These are phyloP conservation scores for Rhynchospora tenuis DNA, from an alignment of 176 grass and related monocot species.

Conservation along the genomic window DNA sequence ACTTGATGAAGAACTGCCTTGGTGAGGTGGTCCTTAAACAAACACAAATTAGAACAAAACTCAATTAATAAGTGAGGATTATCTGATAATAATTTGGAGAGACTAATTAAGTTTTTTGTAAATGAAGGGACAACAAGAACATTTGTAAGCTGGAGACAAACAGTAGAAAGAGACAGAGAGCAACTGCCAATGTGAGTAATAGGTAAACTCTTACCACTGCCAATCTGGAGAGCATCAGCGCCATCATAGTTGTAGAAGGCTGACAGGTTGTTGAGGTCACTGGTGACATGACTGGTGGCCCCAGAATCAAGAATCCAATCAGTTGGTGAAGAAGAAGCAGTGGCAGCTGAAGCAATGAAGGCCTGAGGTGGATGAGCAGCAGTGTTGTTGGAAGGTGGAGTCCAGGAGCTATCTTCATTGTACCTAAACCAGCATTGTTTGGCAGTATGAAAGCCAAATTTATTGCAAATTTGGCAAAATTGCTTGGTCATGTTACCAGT, in stretches of 20 bases:
- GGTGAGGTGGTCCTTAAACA: neutral
- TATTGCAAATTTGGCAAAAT: no score
- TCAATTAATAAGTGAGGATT: neutral
- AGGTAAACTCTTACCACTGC: neutral
- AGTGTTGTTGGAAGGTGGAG: no score
- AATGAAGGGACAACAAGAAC: neutral
- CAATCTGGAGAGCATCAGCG: neutral
- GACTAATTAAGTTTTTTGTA: neutral
- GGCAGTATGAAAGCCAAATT: no score
- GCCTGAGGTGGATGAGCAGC: neutral
- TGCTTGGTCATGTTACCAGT: no score
- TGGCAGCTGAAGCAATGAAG: neutral
- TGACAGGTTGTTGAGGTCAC: neutral
- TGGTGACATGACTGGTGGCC: neutral
- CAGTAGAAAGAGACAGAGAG: no score
- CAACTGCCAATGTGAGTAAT: no score
- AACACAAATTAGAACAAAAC: neutral
- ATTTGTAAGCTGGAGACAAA: no score
- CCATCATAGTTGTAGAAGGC: neutral
- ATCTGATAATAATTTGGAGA: neutral
- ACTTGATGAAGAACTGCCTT: neutral
- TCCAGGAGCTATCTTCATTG: no score
- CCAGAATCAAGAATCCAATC: neutral
- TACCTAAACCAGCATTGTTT: no score
- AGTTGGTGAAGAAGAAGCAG: no score